Evolutionary conservation across 176 grass and related monocot genomes (phyloP).

Genomic region (Triticum urartu): DNA sequence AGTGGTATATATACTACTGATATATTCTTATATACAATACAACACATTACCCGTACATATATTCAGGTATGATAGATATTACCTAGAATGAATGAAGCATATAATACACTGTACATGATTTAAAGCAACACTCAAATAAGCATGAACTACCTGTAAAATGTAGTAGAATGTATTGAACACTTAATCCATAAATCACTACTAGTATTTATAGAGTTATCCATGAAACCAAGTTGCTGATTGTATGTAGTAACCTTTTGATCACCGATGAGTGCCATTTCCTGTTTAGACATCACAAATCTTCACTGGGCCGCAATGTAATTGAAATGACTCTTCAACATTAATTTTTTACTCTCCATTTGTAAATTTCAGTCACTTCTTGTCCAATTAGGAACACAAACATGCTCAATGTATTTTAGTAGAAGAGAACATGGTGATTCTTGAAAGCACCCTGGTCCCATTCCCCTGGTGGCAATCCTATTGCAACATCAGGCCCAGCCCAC

Average conservation of each 20-base stretch:
- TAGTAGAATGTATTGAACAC: background rate
- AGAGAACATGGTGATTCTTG: background rate
- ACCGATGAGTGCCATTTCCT: background rate
- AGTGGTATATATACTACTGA: background rate
- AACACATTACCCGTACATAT: background rate
- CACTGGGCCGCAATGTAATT: conserved; percentile 1
- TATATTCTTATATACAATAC: background rate
- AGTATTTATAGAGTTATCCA: background rate
- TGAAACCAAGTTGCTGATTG: background rate
- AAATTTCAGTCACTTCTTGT: conserved; percentile 17
- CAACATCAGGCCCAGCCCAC: too few relatives aligned
- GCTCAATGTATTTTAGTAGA: background rate
- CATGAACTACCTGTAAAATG: background rate
- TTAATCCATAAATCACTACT: background rate
- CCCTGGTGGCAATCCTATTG: too few relatives aligned
- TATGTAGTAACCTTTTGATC: conserved; percentile 12
- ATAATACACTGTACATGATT: conserved; percentile 2
- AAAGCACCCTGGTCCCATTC: background rate
- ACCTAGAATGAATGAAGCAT: background rate
- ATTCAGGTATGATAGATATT: background rate
- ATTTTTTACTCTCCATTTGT: background rate
- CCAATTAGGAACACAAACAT: background rate
- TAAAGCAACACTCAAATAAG: conserved; percentile 1
- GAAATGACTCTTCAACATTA: conserved; percentile 11
- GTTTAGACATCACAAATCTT: background rate